A percentile compares a stretch with the other conserved stretches of the same genome.
Conservation (phyloP, 768 basidiomycete species). For the Coprinopsis sp. region DNA sequence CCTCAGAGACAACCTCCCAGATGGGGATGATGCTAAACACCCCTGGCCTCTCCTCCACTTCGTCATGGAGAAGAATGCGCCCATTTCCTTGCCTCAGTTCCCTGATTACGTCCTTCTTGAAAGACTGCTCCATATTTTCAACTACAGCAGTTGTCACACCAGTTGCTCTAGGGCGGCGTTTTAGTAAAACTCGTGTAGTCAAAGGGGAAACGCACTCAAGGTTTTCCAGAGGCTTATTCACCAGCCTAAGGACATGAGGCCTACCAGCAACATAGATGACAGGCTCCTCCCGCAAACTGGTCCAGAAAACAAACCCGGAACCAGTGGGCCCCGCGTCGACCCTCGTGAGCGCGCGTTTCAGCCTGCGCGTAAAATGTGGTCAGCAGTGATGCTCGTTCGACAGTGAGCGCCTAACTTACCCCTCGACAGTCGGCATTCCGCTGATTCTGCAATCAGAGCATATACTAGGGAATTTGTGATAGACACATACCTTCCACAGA, state of each 20-base stretch:
- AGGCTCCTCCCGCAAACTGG: conserved; percentile 95
- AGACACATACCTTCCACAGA: conserved; percentile 68
- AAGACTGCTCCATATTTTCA: conserved; percentile 82
- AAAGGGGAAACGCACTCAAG: conserved; percentile 65
- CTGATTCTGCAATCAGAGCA: conserved; percentile 31
- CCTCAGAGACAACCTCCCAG: conserved; percentile 83
- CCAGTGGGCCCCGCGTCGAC: conserved; percentile 83
- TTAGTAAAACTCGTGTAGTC: neutral
- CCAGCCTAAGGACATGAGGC: conserved; percentile 86
- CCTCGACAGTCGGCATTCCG: conserved; percentile 94
- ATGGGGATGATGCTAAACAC: conserved; percentile 88
- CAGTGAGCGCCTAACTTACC: conserved; percentile 37
- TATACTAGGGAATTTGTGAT: neutral
- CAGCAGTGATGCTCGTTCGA: neutral
- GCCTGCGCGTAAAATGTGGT: conserved; percentile 33
- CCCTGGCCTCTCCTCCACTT: conserved; percentile 90
- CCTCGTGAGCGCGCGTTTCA: conserved; percentile 71
- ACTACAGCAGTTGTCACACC: conserved; percentile 89
- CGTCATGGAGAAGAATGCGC: conserved; percentile 88
- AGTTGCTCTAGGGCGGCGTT: conserved; percentile 58
- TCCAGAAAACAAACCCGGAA: conserved; percentile 79
- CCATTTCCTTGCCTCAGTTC: conserved; percentile 74
- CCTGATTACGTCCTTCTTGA: conserved; percentile 83
- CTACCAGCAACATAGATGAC: conserved; percentile 85
- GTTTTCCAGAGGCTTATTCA: conserved; percentile 87